Evolutionary conservation across 2,329 filamentous ascomycete genomes (phyloP).

Genomic region (Fusarium agapanthi): DNA sequence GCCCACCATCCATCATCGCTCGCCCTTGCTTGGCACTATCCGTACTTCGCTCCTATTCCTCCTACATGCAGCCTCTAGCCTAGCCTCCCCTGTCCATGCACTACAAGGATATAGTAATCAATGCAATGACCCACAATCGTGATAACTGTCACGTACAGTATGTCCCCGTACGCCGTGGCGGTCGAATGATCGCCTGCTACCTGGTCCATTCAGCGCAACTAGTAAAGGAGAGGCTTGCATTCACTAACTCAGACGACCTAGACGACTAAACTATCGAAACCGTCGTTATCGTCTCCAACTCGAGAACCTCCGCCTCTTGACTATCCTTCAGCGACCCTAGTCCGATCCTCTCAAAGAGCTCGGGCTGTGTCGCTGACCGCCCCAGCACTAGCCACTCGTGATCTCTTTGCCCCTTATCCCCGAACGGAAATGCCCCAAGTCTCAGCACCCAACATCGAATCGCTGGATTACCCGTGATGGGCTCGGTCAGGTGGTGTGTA

Average conservation of each 20-base stretch:
- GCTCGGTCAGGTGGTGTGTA: not conserved
- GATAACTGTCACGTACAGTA: not conserved
- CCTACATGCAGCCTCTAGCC: not conserved
- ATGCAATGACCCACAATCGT: slow-evolving; percentile 3
- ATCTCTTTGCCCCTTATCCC: not conserved
- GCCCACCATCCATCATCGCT: not conserved
- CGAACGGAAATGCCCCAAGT: slow-evolving; percentile 17
- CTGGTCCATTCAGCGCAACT: not conserved
- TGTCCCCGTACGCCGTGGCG: not conserved
- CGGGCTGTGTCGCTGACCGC: slow-evolving; percentile 1
- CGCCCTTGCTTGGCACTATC: not conserved
- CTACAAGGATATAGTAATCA: not conserved
- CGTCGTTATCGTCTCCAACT: not conserved
- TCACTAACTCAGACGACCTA: not conserved
- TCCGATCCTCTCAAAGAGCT: slow-evolving; percentile 24
- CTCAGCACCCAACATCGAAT: slow-evolving; percentile 29
- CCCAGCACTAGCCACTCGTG: slow-evolving; percentile 28
- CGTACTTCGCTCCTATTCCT: not conserved
- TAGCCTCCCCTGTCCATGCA: not conserved
- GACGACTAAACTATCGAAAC: slow-evolving; percentile 5
- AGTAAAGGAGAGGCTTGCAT: not conserved
- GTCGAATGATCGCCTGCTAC: not conserved
- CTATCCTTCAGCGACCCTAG: not conserved
- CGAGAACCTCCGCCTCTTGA: not conserved
- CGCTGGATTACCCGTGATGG: not conserved